Conservation (phyloP, 1,284 basidiomycete genomes). For the Ceratobasidium sp. region DNA sequence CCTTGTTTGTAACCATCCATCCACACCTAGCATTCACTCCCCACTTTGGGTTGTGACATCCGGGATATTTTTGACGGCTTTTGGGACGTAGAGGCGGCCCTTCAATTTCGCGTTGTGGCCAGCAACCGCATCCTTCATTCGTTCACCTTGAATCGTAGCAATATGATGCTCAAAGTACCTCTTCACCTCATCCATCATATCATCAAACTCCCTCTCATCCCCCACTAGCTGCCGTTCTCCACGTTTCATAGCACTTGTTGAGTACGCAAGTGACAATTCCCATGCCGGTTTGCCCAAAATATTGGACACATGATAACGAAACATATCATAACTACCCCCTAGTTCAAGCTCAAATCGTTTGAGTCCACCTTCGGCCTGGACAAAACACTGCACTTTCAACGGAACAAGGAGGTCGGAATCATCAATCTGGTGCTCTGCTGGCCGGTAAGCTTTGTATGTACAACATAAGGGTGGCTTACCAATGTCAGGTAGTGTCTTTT, state of each 20-base stretch:
- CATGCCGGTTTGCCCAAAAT: background rate
- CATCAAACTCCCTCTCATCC: background rate
- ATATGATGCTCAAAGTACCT: background rate
- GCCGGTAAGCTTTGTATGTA: background rate
- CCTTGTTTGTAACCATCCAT: too few species aligned
- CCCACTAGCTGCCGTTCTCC: background rate
- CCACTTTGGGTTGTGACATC: too few species aligned
- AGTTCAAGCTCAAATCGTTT: background rate
- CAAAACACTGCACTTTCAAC: background rate
- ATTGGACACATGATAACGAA: background rate
- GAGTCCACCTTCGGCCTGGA: conserved; percentile 5
- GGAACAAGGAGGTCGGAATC: background rate
- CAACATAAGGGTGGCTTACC: background rate
- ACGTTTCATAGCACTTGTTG: background rate
- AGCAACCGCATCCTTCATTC: background rate
- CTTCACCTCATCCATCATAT: background rate
- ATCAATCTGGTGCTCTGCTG: background rate
- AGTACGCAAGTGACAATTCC: background rate
- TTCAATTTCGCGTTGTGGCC: background rate
- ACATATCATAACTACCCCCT: background rate
- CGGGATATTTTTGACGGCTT: background rate
- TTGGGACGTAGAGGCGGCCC: background rate
- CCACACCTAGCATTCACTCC: too few species aligned
- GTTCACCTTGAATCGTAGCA: background rate
- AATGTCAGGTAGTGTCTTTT: background rate